phyloP scores from a whole-genome alignment of 176 grass and related monocot genomes.

The Carex parvula region DNA sequence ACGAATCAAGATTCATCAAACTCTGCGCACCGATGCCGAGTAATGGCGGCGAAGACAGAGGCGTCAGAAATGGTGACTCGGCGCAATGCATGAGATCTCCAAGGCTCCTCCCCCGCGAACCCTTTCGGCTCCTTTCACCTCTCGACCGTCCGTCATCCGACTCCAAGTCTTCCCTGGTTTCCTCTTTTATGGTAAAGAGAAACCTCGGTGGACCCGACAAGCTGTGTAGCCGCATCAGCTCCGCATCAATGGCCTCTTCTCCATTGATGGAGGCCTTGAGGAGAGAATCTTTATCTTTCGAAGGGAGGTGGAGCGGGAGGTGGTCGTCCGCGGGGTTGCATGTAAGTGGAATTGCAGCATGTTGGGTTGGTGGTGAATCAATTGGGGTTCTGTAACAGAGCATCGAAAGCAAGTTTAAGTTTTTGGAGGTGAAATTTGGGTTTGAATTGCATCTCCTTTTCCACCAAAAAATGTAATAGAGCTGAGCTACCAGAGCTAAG shows the following conservation, averaged over 20 bases:
- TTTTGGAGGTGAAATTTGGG: slow-evolving; percentile 37
- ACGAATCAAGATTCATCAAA: slow-evolving; percentile 32
- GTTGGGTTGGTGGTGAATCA: slow-evolving; percentile 29
- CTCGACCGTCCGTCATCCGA: slow-evolving; percentile 53
- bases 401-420: slow-evolving; percentile 53
- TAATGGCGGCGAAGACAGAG: slow-evolving; percentile 48
- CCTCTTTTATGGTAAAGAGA: slow-evolving; percentile 98
- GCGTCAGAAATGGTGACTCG: slow-evolving; percentile 49
- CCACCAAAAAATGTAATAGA: slow-evolving; percentile 84
- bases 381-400: slow-evolving; percentile 68
- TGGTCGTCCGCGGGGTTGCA: neutral
- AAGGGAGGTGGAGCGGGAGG: neutral
- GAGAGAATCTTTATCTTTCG: slow-evolving; percentile 17
- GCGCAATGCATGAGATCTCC: slow-evolving; percentile 62
- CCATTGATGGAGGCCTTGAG: slow-evolving; percentile 17
- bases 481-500: slow-evolving; percentile 66
- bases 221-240: slow-evolving; percentile 78
- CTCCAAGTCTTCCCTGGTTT: slow-evolving; percentile 84
- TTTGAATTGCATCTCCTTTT: slow-evolving; percentile 55
- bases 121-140: slow-evolving; percentile 44
- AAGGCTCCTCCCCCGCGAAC: slow-evolving; percentile 38
- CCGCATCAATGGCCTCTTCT: slow-evolving; percentile 58
- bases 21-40: neutral
- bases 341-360: neutral
- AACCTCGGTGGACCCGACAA: slow-evolving; percentile 63